These are phyloP conservation scores for Euclidium syriacum DNA, from an alignment of 345 rosid species.

Conservation along the genomic window DNA sequence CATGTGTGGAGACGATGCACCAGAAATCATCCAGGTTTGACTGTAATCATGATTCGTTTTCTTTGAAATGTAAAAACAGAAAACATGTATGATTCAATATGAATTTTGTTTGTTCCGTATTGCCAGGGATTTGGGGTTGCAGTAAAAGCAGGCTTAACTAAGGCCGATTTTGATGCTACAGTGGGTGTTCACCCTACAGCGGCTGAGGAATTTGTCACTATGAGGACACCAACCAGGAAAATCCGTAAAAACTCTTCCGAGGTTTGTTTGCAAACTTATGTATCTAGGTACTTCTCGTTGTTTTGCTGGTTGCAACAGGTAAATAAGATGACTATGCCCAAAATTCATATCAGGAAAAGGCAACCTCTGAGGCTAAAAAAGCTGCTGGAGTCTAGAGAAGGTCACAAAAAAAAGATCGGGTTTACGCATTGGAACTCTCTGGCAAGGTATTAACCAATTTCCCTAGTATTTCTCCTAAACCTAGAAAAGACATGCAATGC, in stretches of 20 bases:
- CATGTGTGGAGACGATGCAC: constrained; percentile 93
- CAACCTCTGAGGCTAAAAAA: constrained; percentile 50
- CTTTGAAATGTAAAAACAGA: neutral
- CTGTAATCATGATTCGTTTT: neutral
- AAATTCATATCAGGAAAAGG: constrained; percentile 44
- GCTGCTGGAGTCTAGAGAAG: constrained; percentile 51
- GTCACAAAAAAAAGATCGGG: neutral
- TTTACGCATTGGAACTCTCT: constrained; percentile 17
- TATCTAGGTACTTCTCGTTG: neutral
- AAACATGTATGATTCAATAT: neutral
- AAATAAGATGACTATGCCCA: neutral
- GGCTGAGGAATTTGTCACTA: constrained; percentile 88
- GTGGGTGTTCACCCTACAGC: constrained; percentile 93
- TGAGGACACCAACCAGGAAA: constrained; percentile 81
- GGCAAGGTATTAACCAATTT: constrained; percentile 31
- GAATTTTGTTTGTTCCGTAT: neutral
- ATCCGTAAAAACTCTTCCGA: constrained; percentile 55
- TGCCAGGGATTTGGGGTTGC: constrained; percentile 93
- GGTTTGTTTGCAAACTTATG: constrained; percentile 43
- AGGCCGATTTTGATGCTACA: constrained; percentile 81
- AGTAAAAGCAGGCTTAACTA: constrained; percentile 86
- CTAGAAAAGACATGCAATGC: neutral
- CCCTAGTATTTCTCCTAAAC: neutral
- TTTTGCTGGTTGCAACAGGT: neutral
- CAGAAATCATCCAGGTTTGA: constrained; percentile 79